Base-by-base conservation (phyloP, 2,329 filamentous ascomycete species). In the Fusarium tanahbumbuense region DNA sequence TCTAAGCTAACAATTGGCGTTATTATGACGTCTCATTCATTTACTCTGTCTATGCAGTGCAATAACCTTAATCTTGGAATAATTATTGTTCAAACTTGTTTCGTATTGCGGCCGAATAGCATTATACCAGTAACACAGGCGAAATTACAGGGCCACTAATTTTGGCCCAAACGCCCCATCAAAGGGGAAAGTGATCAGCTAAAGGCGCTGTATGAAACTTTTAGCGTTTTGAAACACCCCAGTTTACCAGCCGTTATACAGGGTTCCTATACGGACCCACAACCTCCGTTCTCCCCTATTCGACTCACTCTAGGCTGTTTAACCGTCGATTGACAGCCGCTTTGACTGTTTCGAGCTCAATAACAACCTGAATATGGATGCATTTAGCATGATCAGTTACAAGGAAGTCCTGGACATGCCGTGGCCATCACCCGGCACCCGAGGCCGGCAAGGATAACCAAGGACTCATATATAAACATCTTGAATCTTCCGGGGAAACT, bases 201-300 rank as follows among this genome's bases (percentile, higher is more conserved):
- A 45, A 47, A 63, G 42, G 27, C 25, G 13, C 8, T 22, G 13
- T 40, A 30, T 48, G 60, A 64, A 63, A 63, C 58, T 63, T 37
- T 44, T 64, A 45, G 41, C 32, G 60, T 63, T 63, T 64, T 45
- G 60, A 64, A 63, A 56, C 60, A 63, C 22, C 58, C 58, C 28
- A 48, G 58, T 47, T 47, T 37, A n/a, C 23, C 30, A 49, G 11
- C 32, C 16, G 25, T 41, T 18, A n/a, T n/a, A 12, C 58, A 63
- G 42, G 48, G 60, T 20, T 56, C 9, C 11, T 37, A 47, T 56
- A 18, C 60, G 60, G 58, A 63, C 34, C 60, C 60, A 48, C 58
- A 40, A 52, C 40, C 58, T 63, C 60, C 60, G 60, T 27, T 6
- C n/a, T 48, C 60, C 41, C 28, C 28, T 25, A 63, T 63, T 63